Percentiles rank a stretch among this genome's conserved stretches.
Conservation (phyloP, 1,284 basidiomycete genomes). For the Chalciporus sp. region DNA sequence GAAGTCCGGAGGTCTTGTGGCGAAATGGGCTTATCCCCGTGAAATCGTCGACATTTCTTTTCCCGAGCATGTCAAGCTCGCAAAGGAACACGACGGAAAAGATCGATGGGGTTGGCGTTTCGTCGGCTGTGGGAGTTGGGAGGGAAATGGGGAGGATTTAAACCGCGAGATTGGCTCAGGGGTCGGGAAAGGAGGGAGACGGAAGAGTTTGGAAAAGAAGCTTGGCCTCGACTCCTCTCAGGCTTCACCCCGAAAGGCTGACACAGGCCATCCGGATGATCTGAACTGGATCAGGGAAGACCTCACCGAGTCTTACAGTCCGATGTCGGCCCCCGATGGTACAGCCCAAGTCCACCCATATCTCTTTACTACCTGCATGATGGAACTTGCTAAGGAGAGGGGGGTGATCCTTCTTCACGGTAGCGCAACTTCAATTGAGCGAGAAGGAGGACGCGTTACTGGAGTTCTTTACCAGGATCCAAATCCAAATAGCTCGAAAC, state of each 20-base stretch:
- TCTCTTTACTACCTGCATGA: conserved; percentile 78
- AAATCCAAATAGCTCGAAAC: conserved; percentile 34
- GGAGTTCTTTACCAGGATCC: conserved; percentile 53
- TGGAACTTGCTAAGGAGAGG: conserved; percentile 61
- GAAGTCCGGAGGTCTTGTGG: conserved; percentile 92
- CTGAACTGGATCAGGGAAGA: conserved; percentile 63
- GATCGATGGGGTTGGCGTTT: conserved; percentile 84
- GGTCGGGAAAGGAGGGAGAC: conserved; percentile 34
- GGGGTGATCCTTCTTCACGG: conserved; percentile 51
- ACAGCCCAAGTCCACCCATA: conserved; percentile 86
- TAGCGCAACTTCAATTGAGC: conserved; percentile 46
- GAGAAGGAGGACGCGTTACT: conserved; percentile 45
- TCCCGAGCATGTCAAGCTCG: conserved; percentile 76
- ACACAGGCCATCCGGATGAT: conserved; percentile 57
- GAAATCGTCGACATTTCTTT: conserved; percentile 83
- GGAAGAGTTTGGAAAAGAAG: conserved; percentile 58
- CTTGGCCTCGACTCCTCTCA: conserved; percentile 41
- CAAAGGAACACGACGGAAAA: conserved; percentile 70
- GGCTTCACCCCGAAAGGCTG: conserved; percentile 18
- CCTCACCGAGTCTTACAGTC: conserved; percentile 59
- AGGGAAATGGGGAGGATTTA: conserved; percentile 51
- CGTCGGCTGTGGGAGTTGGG: conserved; percentile 68
- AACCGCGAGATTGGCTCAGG: conserved; percentile 26
- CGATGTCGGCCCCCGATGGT: conserved; percentile 57
- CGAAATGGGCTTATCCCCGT: conserved; percentile 76